Percentiles rank a stretch among this genome's conserved stretches.
Conservation (phyloP, 2,329 filamentous ascomycete species). For the Talaromyces islandicus region DNA sequence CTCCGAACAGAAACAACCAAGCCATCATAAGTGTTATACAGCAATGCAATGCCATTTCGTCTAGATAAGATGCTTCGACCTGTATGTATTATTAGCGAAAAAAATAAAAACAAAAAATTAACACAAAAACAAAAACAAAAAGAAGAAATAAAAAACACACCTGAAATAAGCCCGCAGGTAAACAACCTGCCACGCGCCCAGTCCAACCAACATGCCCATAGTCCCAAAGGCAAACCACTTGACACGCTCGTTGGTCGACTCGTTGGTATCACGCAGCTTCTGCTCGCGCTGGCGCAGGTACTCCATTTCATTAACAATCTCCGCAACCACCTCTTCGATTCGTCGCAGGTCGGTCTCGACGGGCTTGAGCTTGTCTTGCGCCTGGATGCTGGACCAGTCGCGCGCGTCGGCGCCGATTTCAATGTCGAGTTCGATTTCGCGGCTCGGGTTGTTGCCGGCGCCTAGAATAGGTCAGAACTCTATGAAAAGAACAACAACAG, state of each 20-base stretch:
- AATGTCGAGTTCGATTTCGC: conserved; percentile 84
- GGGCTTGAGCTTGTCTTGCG: conserved; percentile 94
- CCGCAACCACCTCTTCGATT: conserved; percentile 82
- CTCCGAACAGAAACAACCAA: neutral
- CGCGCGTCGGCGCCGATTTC: conserved; percentile 96
- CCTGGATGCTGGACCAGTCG: conserved; percentile 96
- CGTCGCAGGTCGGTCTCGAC: conserved; percentile 90
- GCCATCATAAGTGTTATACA: neutral
- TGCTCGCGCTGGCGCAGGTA: conserved; percentile 86
- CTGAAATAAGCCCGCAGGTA: conserved; percentile 97
- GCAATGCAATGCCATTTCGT: neutral
- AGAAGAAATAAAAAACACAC: conserved; percentile 28
- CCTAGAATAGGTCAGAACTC: conserved; percentile 18
- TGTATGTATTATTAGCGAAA: conserved; percentile 20
- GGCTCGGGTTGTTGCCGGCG: conserved; percentile 47
- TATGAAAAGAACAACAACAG: no score
- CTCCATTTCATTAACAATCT: conserved; percentile 93
- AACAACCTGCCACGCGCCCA: conserved; percentile 96
- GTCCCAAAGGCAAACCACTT: conserved; percentile 98
- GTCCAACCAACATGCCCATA: conserved; percentile 79
- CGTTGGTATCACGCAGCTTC: conserved; percentile 95
- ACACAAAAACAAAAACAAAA: no score
- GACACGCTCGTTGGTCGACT: conserved; percentile 97
- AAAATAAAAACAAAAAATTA: no score
- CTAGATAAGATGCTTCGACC: conserved; percentile 64